Percentiles rank a stretch among this genome's conserved stretches.
Conservation (phyloP, 2,329 filamentous ascomycete genomes). For the Aspergillus uvarum region DNA sequence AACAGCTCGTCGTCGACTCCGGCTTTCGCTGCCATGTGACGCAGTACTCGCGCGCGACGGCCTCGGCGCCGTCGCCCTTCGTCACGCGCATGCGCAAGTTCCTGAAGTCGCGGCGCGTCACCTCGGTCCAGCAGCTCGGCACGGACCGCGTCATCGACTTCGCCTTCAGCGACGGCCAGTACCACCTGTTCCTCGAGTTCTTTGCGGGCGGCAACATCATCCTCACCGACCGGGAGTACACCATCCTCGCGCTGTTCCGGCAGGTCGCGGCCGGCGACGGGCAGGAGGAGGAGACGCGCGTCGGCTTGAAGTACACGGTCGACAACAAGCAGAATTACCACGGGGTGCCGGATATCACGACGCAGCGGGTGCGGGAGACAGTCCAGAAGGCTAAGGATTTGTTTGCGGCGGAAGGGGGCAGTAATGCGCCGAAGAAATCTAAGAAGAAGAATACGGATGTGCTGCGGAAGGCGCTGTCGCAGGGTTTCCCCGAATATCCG, state of each 20-base stretch:
- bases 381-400: conserved; percentile 62
- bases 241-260: conserved; percentile 76
- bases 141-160: conserved; percentile 93
- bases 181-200: conserved; percentile 88
- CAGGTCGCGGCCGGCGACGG: conserved; percentile 77
- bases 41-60: conserved; percentile 82
- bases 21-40: conserved; percentile 96
- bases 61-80: conserved; percentile 79
- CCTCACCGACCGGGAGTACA: conserved; percentile 79
- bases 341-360: conserved; percentile 72
- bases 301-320: conserved; percentile 76
- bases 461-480: conserved; percentile 75
- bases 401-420: conserved; percentile 34
- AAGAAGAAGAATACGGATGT: conserved; percentile 73
- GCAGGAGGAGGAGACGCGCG: conserved; percentile 77
- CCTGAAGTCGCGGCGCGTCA: conserved; percentile 82
- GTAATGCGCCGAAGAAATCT: conserved; percentile 59
- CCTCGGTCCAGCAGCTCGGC: conserved; percentile 77
- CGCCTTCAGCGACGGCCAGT: conserved; percentile 86
- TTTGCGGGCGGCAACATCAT: conserved; percentile 96
- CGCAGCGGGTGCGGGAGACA: conserved; percentile 67
- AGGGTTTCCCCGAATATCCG: conserved; percentile 83
- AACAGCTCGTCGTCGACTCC: conserved; percentile 88
- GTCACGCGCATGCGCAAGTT: conserved; percentile 82
- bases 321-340: conserved; percentile 80